Evolutionary conservation across 2,329 filamentous ascomycete species (phyloP).

Genomic region (Diplodia scrobiculata): DNA sequence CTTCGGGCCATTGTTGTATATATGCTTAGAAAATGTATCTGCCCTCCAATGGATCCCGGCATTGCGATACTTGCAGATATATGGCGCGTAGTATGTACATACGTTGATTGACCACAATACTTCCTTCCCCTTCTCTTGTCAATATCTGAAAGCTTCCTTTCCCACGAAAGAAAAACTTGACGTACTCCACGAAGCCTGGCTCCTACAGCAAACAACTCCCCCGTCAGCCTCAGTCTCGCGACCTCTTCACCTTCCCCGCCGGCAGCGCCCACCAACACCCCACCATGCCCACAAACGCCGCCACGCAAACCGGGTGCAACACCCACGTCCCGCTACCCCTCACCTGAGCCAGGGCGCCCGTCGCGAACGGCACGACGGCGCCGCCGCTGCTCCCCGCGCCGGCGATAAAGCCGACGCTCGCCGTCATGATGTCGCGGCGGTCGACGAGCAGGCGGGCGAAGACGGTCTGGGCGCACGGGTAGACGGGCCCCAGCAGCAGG

Average conservation of each 20-base stretch:
- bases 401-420: slow-evolving; percentile 67
- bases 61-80: too few species aligned
- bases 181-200: too few species aligned
- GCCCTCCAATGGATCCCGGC: too few species aligned
- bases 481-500: slow-evolving; percentile 74
- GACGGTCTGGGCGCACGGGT: slow-evolving; percentile 69
- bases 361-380: slow-evolving; percentile 67
- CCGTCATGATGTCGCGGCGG: slow-evolving; percentile 60
- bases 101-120: too few species aligned
- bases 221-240: slow-evolving; percentile 52
- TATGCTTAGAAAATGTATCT: too few species aligned
- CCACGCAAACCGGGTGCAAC: slow-evolving; percentile 67
- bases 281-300: slow-evolving; percentile 65
- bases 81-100: too few species aligned
- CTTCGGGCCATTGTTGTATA: too few species aligned
- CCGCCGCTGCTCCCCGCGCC: slow-evolving; percentile 71
- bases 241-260: slow-evolving; percentile 54
- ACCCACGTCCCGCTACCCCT: slow-evolving; percentile 65
- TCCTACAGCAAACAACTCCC: too few species aligned
- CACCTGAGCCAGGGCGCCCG: slow-evolving; percentile 64
- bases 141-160: too few species aligned
- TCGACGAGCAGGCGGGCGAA: slow-evolving; percentile 62
- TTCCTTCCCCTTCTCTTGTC: too few species aligned
- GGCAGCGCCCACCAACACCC: slow-evolving; percentile 66
- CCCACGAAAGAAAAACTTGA: too few species aligned